Conservation (phyloP, 331 rosid genomes). For the Arachis monticola region DNA sequence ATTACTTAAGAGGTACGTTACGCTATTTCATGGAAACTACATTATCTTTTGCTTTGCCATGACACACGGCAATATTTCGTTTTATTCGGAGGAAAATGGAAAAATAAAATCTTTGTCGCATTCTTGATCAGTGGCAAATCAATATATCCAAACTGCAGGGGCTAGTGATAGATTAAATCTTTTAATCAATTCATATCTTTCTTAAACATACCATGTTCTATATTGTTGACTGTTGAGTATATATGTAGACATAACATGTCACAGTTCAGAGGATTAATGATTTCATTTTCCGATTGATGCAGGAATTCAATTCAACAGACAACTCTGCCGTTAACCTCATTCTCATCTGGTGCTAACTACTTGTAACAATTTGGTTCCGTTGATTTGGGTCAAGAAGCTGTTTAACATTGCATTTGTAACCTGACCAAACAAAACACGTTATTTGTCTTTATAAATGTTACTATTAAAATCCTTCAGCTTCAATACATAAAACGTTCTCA, state of each 20-base stretch:
- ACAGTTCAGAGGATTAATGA: constrained; percentile 9
- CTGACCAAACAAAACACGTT: constrained; percentile 14
- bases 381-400: constrained; percentile 40
- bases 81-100: constrained; percentile 22
- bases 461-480: constrained; percentile 28
- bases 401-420: constrained; percentile 16
- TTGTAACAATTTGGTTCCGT: constrained; percentile 23
- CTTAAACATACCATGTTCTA: not conserved
- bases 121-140: not conserved
- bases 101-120: not conserved
- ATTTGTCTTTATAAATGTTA: constrained; percentile 21
- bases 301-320: constrained; percentile 35
- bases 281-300: constrained; percentile 32
- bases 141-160: not conserved
- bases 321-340: not conserved
- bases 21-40: constrained; percentile 4
- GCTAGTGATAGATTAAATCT: not conserved
- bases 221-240: not conserved
- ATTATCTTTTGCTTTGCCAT: not conserved
- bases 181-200: not conserved
- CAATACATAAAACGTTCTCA: constrained; percentile 9
- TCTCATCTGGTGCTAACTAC: constrained; percentile 32
- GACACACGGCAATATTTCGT: constrained; percentile 4
- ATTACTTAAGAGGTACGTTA: constrained; percentile 60
- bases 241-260: not conserved